Base-by-base conservation (phyloP, 1,139 yeast species). In the Zygosaccharomyces pseudobailii region DNA sequence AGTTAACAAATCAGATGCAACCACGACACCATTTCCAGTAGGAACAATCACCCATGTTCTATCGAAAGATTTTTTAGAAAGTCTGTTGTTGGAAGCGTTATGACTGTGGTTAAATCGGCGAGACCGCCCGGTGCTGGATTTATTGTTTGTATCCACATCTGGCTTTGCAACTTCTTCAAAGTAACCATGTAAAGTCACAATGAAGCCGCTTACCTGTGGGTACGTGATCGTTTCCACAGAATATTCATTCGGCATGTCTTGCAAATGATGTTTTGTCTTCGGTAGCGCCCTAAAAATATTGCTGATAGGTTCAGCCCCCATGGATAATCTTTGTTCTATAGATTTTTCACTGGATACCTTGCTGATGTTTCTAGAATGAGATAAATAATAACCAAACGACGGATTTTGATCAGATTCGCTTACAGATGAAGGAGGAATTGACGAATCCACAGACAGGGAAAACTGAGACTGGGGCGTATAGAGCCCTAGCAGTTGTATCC, bases 391-490 rank as follows among this genome's bases (percentile, higher is more conserved):
- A 19, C 84, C 82, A 71, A 85, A 84, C 31, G 84, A 76, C 6
- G 73, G 72, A 10, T 56, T 56, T 39, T 66, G 65, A 43, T 65
- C 63, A 8, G 73, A 58, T 40, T 73, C 67, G 46, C 75, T 72
- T 2, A 75, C 73, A 8, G 64, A 58, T 13, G 72, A 57, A 39
- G 75, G 66, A 43, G 80, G 77, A 5, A 76, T 71, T 7, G 72
- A 61, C 57, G 72, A 74, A 63, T 70, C 80, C 46, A 74, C 77
- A 59, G 72, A 82, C 66, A 86, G 66, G 1, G 97, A 88, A 59
- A 92, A 90, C 61, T 86, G 89, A 0, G 97, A 88, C 58, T 84
- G 85, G 44, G 79, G 79, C 50, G 94, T 89, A 63, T 92, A 92
- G 36, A 92, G 71, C 35, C 78, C 76, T 66, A 84, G 65, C 42